These are phyloP conservation scores for Coemansia sp. DNA, from an alignment of 192 early-diverging fungal genomes.

Conservation along the genomic window DNA sequence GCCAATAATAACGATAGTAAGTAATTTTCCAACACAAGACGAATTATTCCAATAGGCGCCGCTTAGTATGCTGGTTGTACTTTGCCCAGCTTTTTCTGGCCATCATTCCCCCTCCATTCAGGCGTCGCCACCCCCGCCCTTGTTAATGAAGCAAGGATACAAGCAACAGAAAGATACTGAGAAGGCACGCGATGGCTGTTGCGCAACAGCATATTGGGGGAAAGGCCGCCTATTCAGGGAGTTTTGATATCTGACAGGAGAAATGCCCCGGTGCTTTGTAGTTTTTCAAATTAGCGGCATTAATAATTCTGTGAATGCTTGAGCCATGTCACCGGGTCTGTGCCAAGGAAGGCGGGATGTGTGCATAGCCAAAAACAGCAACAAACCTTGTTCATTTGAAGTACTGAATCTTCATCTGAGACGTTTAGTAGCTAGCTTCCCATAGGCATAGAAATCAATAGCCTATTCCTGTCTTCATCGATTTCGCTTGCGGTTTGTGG, in stretches of 20 bases:
- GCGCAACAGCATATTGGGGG: not conserved
- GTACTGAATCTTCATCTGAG: not conserved
- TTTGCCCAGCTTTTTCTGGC: not conserved
- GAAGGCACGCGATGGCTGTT: not conserved
- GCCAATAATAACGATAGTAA: no score
- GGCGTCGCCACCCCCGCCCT: slow-evolving; percentile 7
- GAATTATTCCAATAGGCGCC: not conserved
- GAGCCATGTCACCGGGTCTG: not conserved
- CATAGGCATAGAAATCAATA: not conserved
- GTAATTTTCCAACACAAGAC: no score
- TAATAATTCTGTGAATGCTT: not conserved
- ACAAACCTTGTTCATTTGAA: not conserved
- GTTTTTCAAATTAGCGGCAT: not conserved
- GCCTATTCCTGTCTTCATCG: not conserved
- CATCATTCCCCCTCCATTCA: not conserved
- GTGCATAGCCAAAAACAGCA: not conserved
- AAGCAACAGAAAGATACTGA: not conserved
- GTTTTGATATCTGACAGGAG: slow-evolving; percentile 6
- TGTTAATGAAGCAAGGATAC: slow-evolving; percentile 6
- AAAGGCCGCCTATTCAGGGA: not conserved
- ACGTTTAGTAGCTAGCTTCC: not conserved
- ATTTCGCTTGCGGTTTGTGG: not conserved
- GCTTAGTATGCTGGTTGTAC: not conserved
- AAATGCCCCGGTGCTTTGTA: not conserved
- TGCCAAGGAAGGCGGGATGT: not conserved